Evolutionary conservation across 768 basidiomycete genomes (phyloP).

Genomic region (Pleurotus sapidus): DNA sequence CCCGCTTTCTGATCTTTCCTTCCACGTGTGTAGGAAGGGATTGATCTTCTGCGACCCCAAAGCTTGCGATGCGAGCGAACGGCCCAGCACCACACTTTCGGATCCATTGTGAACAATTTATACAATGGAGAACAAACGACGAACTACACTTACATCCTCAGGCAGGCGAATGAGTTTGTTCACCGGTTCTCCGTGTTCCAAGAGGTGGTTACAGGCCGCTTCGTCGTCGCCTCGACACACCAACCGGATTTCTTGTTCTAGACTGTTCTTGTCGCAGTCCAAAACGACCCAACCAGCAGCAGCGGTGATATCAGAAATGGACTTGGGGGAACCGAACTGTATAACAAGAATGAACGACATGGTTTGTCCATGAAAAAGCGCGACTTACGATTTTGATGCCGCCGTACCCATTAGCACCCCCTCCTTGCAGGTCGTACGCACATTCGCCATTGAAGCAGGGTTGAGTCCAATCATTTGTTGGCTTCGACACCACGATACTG

Average conservation of each 20-base stretch:
- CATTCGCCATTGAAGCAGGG: constrained; percentile 1
- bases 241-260: background rate
- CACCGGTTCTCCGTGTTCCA: constrained; percentile 31
- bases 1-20: constrained; percentile 17
- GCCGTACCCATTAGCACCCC: background rate
- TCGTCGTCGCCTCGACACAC: constrained; percentile 8
- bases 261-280: constrained; percentile 1
- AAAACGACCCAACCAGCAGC: constrained; percentile 3
- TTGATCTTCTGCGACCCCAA: constrained; percentile 33
- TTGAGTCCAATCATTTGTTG: background rate
- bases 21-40: constrained; percentile 24
- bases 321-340: background rate
- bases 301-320: background rate
- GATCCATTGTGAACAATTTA: background rate
- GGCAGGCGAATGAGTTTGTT: constrained; percentile 55
- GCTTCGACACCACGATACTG: background rate
- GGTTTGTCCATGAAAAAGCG: background rate
- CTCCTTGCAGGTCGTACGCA: background rate
- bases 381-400: background rate
- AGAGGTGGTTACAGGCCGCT: constrained; percentile 36
- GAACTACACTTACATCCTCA: constrained; percentile 36
- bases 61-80: constrained; percentile 28
- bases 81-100: constrained; percentile 8
- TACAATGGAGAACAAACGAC: background rate
- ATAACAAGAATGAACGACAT: background rate